A percentile compares a stretch with the other conserved stretches of the same genome.
These are phyloP conservation scores for Scenedesmus sp. DNA, from an alignment of 163 green algal species.

Conservation along the genomic window DNA sequence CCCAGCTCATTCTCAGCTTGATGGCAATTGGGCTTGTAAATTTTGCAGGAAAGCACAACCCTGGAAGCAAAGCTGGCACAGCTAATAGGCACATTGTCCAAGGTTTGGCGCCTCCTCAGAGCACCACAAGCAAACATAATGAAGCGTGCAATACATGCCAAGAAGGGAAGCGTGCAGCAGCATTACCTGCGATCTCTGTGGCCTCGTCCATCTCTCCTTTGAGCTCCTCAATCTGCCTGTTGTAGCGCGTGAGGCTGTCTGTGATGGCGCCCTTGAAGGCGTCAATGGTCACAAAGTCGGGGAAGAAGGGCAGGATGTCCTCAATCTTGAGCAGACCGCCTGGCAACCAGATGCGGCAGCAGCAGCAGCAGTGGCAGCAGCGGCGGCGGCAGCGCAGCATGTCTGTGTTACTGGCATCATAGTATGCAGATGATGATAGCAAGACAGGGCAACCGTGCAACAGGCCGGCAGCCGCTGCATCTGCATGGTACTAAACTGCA, in stretches of 20 bases:
- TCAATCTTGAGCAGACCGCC: slow-evolving; percentile 92
- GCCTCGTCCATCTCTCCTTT: slow-evolving; percentile 88
- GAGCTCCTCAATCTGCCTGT: slow-evolving; percentile 86
- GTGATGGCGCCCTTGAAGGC: slow-evolving; percentile 93
- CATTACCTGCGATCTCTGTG: slow-evolving; percentile 71
- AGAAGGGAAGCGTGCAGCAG: background rate
- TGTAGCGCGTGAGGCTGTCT: slow-evolving; percentile 74
- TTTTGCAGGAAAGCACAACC: too few relatives aligned
- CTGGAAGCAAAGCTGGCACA: too few relatives aligned
- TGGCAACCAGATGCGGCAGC: background rate
- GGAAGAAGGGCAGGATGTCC: slow-evolving; percentile 97
- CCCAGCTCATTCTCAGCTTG: too few relatives aligned
- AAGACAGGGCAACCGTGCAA: background rate
- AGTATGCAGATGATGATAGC: background rate
- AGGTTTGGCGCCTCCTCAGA: too few relatives aligned
- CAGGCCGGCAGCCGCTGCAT: background rate
- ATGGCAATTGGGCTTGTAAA: too few relatives aligned
- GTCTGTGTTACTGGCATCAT: background rate
- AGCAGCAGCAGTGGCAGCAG: background rate
- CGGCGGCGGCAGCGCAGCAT: background rate
- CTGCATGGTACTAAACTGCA: background rate
- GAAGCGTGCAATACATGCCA: too few relatives aligned
- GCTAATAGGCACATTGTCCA: too few relatives aligned
- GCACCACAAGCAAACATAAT: too few relatives aligned
- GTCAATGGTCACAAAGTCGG: slow-evolving; percentile 96